Evolutionary conservation across 495 filamentous ascomycete species (phyloP).

Genomic region (Articulospora tetracladia): DNA sequence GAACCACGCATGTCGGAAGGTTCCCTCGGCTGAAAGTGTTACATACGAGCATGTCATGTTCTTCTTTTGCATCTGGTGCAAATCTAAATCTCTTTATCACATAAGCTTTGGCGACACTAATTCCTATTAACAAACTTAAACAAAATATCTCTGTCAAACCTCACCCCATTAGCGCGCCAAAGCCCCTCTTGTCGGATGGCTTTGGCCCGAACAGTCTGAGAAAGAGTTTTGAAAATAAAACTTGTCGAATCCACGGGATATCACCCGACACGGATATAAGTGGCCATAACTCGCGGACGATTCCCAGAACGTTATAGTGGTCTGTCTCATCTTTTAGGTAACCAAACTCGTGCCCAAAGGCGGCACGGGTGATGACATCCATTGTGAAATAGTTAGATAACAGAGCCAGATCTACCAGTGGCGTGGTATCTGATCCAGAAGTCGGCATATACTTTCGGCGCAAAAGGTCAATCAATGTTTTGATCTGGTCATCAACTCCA

Average conservation of each 20-base stretch:
- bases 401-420: conserved; percentile 37
- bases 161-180: conserved; percentile 10
- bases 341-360: conserved; percentile 39
- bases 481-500: conserved; percentile 29
- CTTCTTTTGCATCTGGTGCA: conserved; percentile 21
- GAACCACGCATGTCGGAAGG: not conserved
- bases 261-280: conserved; percentile 21
- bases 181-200: not conserved
- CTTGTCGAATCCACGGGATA: conserved; percentile 1
- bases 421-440: conserved; percentile 5
- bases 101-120: conserved; percentile 21
- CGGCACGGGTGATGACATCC: conserved; percentile 42
- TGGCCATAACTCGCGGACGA: conserved; percentile 13
- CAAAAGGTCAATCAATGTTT: conserved; percentile 27
- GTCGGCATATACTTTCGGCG: conserved; percentile 29
- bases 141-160: no score
- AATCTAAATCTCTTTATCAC: conserved; percentile 34
- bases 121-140: no score
- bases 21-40: not conserved
- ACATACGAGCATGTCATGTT: conserved; percentile 39
- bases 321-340: conserved; percentile 35
- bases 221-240: not conserved
- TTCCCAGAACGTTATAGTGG: conserved; percentile 36
- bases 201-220: not conserved
- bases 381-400: conserved; percentile 40